Evolutionary conservation across 129 eudicot species (phyloP).

Genomic region (Mikania micrantha): DNA sequence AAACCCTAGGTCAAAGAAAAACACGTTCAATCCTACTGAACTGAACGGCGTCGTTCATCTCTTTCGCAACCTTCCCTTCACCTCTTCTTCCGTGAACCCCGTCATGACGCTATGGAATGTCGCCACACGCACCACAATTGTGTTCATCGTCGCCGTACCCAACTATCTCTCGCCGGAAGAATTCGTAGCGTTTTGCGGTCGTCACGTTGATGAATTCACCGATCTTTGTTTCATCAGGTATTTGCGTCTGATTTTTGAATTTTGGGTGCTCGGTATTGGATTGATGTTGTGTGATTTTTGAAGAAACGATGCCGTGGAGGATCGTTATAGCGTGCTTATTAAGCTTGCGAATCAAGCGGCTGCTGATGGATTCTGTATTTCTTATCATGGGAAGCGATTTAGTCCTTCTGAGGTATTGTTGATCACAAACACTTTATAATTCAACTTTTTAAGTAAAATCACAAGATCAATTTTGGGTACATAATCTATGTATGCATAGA

Average conservation of each 20-base stretch:
- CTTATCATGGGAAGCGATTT: constrained; percentile 75
- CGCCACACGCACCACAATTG: constrained; percentile 44
- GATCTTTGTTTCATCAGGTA: constrained; percentile 65
- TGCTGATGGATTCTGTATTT: constrained; percentile 75
- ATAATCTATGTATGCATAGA: neutral
- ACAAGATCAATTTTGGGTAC: neutral
- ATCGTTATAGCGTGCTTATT: constrained; percentile 81
- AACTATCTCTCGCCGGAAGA: constrained; percentile 65
- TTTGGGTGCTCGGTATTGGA: too few relatives aligned
- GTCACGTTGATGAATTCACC: constrained; percentile 44
- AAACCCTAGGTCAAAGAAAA: constrained; percentile 34
- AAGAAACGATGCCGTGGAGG: constrained; percentile 90
- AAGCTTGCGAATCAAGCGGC: constrained; percentile 46
- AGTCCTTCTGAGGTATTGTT: constrained; percentile 68
- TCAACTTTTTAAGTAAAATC: neutral
- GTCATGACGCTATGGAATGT: constrained; percentile 31
- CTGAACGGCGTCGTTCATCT: constrained; percentile 68
- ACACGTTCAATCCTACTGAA: constrained; percentile 27
- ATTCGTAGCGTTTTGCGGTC: constrained; percentile 62
- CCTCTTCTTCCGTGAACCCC: constrained; percentile 27
- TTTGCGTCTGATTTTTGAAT: neutral
- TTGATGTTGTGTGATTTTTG: neutral
- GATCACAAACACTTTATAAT: neutral
- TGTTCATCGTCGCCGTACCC: constrained; percentile 82
- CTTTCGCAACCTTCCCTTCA: constrained; percentile 56